Evolutionary conservation across 2,329 filamentous ascomycete species (phyloP), one percentile per base, ranked within the genome.

Genomic region (Fusarium sp.): DNA sequence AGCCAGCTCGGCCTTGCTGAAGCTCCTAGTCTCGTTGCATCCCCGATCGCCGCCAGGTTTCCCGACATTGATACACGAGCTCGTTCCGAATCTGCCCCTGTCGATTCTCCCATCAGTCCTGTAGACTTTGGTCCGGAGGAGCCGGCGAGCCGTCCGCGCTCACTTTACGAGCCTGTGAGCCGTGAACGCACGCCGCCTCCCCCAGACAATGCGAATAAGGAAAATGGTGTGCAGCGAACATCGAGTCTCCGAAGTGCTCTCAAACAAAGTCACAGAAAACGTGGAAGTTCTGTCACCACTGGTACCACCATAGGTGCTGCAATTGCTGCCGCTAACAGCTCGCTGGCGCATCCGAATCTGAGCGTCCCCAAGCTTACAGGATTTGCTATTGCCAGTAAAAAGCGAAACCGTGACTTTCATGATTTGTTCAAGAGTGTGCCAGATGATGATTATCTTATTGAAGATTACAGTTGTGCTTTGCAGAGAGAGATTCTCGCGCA

Each of bases 401-500:
- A 96, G 81, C 89, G 96, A 57, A 99, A 99, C 79, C 89, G 93
- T 48, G 96, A 98, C 75, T 99, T 98, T 74, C 96, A 99, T 78
- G 87, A 87, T 61, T 82, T 97, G 4, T 99, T 99, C 83, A 92
- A 96, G 79, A 98, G 94, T 76, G 96, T 99, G 1, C 96, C 96
- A 1, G 95, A 98, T 70, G 96, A 99, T 74, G 96, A 99, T 78
- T 97, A 97, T 76, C 85, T 99, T 25, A 98, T 99, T 69, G 96
- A 99, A 76, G 96, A 99, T 78, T 99, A 98, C 78, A 97, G 96
- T 78, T 97, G 96, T 77, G 96, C 96, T 6, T 79, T 99, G 61
- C 96, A 99, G 78, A 89, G 94, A 70, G 96, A 99, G 76, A 99
- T 99, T 63, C 87, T 99, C 35, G 89, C 97, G 8, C 96, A 97